Evolutionary conservation across 2,329 filamentous ascomycete species (phyloP).

Genomic region (Lasiodiplodia hormozganensis): DNA sequence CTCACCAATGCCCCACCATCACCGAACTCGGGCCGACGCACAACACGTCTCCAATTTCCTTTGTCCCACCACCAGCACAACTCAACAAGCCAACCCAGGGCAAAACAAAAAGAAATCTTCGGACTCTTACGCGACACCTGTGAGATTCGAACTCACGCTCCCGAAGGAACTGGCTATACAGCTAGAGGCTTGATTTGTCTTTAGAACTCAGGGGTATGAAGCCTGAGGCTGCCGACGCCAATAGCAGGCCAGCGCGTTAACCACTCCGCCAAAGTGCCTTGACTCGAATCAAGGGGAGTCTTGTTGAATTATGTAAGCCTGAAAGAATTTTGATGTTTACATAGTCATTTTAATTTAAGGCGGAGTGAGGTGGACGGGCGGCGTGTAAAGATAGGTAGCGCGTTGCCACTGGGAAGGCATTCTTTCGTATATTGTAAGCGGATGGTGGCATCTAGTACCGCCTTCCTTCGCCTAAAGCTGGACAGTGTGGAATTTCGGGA

Average conservation of each 20-base stretch:
- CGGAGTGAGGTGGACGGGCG: too few relatives aligned
- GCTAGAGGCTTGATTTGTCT: background rate
- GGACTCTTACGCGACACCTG: constrained; percentile 31
- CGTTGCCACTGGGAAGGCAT: too few relatives aligned
- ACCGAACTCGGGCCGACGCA: background rate
- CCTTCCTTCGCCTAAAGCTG: too few relatives aligned
- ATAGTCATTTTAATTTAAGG: background rate
- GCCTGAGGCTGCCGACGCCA: background rate
- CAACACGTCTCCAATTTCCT: background rate
- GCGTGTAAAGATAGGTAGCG: too few relatives aligned
- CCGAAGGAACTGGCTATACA: constrained; percentile 34
- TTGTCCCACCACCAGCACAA: background rate
- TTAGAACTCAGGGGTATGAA: background rate
- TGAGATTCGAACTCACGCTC: constrained; percentile 35
- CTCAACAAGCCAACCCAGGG: background rate
- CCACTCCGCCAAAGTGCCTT: constrained; percentile 34
- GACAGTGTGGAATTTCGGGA: too few relatives aligned
- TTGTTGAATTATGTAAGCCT: background rate
- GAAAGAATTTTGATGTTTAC: background rate
- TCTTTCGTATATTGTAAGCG: too few relatives aligned
- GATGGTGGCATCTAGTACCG: too few relatives aligned
- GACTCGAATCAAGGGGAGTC: constrained; percentile 1
- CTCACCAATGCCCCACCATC: background rate
- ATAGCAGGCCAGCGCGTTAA: constrained; percentile 35
- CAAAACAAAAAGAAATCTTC: constrained; percentile 19